These are phyloP conservation scores for Nemophila menziesii DNA, from an alignment of 257 asterid species.

Conservation along the genomic window DNA sequence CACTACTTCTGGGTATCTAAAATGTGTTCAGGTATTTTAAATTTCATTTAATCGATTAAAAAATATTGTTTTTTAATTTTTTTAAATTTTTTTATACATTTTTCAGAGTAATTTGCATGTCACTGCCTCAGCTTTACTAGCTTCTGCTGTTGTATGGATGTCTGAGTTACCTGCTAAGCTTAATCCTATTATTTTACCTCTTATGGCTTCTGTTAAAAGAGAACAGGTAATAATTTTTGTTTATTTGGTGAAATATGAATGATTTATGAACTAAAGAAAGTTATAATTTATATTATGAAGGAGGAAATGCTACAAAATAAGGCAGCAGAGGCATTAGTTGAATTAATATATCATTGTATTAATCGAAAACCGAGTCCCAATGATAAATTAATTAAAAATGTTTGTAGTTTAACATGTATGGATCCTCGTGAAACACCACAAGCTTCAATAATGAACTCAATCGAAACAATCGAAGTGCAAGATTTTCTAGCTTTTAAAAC, in stretches of 20 bases:
- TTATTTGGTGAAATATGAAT: slow-evolving; percentile 1
- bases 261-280: no score
- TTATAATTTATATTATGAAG: slow-evolving; percentile 33
- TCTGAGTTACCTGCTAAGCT: slow-evolving; percentile 84
- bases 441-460: slow-evolving; percentile 72
- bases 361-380: slow-evolving; percentile 93
- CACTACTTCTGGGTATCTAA: slow-evolving; percentile 88
- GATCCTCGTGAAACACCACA: slow-evolving; percentile 98
- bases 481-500: slow-evolving; percentile 73
- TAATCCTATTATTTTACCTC: slow-evolving; percentile 80
- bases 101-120: slow-evolving; percentile 85
- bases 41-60: slow-evolving; percentile 2
- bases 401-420: slow-evolving; percentile 73
- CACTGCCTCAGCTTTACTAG: slow-evolving; percentile 83
- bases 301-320: slow-evolving; percentile 90
- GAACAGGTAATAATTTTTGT: slow-evolving; percentile 64
- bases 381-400: slow-evolving; percentile 82
- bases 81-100: slow-evolving; percentile 2
- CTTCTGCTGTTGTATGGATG: slow-evolving; percentile 96
- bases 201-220: slow-evolving; percentile 87
- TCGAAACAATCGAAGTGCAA: slow-evolving; percentile 80
- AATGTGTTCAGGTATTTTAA: slow-evolving; percentile 75
- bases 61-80: slow-evolving; percentile 4
- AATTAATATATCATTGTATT: slow-evolving; percentile 73
- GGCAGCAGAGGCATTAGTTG: slow-evolving; percentile 95